Conservation (phyloP, 306 rosid genomes). For the Herpetospermum pedunculosum region DNA sequence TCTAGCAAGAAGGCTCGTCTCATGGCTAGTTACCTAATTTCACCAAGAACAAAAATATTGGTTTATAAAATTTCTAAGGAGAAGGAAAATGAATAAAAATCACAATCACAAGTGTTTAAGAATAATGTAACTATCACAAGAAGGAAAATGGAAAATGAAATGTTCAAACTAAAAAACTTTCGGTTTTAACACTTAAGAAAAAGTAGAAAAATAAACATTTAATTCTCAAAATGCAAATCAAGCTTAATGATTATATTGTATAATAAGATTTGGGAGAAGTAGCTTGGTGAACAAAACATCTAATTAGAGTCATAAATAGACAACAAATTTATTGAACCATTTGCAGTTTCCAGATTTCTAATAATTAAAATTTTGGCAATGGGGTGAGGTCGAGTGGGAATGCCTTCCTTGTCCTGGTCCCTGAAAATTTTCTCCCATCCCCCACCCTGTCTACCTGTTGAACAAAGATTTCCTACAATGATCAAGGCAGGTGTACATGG, state of each 20-base stretch:
- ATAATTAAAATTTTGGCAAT: background rate
- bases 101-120: background rate
- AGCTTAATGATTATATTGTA: background rate
- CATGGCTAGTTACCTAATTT: slow-evolving; percentile 14
- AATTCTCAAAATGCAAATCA: background rate
- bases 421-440: background rate
- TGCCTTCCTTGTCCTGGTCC: background rate
- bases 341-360: background rate
- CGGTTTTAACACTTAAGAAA: background rate
- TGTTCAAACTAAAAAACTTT: background rate
- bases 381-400: background rate
- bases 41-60: background rate
- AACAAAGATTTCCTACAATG: background rate
- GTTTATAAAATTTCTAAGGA: background rate
- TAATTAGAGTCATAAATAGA: background rate
- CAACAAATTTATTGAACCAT: background rate
- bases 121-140: background rate
- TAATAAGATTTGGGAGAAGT: background rate
- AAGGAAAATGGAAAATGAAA: background rate
- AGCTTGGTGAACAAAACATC: background rate
- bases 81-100: background rate
- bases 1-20: slow-evolving; percentile 13
- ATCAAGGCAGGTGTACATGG: background rate
- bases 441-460: background rate
- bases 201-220: background rate